A percentile compares a stretch with the other conserved stretches of the same genome.
Conservation (phyloP, 352 stramenopile species). For the Phytopythium vexans region DNA sequence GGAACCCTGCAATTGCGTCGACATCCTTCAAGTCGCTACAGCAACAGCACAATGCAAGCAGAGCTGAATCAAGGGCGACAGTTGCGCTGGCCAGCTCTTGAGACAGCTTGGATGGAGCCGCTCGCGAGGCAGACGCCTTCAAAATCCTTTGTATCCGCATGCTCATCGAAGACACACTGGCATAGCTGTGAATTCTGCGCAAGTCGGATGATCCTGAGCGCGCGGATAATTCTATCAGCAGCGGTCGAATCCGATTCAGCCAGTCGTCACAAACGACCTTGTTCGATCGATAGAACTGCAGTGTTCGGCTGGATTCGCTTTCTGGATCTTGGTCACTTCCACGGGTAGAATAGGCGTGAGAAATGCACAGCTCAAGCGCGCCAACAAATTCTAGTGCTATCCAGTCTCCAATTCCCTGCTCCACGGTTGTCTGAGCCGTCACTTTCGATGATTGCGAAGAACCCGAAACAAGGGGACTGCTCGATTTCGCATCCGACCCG, state of each 20-base stretch:
- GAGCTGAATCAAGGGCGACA: constrained; percentile 39
- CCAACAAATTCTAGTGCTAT: constrained; percentile 56
- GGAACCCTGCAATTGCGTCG: constrained; percentile 47
- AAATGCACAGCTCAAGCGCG: constrained; percentile 46
- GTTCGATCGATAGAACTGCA: constrained; percentile 63
- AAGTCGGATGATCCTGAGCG: constrained; percentile 22
- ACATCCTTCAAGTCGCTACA: constrained; percentile 50
- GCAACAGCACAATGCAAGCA: constrained; percentile 40
- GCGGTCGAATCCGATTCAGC: constrained; percentile 57
- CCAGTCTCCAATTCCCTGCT: constrained; percentile 20
- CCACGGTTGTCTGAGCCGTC: not conserved
- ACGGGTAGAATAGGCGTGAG: constrained; percentile 17
- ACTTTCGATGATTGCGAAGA: not conserved
- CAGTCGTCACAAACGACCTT: constrained; percentile 69
- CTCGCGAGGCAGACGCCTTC: constrained; percentile 11
- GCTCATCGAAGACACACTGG: constrained; percentile 32
- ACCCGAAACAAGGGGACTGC: not conserved
- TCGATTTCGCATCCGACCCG: not conserved
- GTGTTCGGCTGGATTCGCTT: constrained; percentile 40
- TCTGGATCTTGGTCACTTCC: constrained; percentile 25
- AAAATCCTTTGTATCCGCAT: constrained; percentile 33
- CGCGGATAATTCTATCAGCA: constrained; percentile 41
- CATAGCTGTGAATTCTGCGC: constrained; percentile 38
- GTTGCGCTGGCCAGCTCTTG: constrained; percentile 28
- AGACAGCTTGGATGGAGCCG: constrained; percentile 8